phyloP scores from a whole-genome alignment of 805 yeast genomes.

The Candida saitoana region DNA sequence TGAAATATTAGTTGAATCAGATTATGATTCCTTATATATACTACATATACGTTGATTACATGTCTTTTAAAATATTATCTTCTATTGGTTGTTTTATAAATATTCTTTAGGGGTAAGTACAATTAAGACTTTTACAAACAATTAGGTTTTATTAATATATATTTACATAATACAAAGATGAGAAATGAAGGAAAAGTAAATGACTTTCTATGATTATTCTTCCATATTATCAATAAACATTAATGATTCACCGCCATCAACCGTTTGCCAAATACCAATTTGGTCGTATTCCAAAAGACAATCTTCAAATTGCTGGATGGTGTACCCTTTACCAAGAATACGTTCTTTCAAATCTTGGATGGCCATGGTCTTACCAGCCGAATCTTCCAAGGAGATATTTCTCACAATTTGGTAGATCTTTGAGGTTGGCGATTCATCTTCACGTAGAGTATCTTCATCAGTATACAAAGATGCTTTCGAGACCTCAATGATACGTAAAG shows the following conservation, averaged over 20 bases:
- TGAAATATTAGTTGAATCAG: no score
- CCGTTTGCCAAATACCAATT: constrained; percentile 70
- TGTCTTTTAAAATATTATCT: no score
- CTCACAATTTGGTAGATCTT: constrained; percentile 70
- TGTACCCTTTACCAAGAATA: constrained; percentile 76
- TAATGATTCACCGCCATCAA: constrained; percentile 65
- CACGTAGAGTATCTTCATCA: constrained; percentile 43
- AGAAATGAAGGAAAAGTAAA: background rate
- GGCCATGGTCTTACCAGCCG: constrained; percentile 28
- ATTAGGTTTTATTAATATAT: no score
- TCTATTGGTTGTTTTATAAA: no score
- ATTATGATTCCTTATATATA: no score
- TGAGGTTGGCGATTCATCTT: constrained; percentile 64
- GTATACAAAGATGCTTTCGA: constrained; percentile 78
- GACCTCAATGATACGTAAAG: constrained; percentile 77
- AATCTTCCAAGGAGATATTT: constrained; percentile 44
- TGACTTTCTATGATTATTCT: background rate
- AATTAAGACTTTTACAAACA: no score
- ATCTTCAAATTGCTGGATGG: constrained; percentile 69
- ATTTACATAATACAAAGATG: background rate
- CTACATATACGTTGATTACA: no score
- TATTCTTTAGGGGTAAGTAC: no score
- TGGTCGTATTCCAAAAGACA: constrained; percentile 72
- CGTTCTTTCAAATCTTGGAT: constrained; percentile 55
- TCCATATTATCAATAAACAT: constrained; percentile 38